Evolutionary conservation across 257 asterid genomes (phyloP).

Genomic region (Hygrophila difformis): DNA sequence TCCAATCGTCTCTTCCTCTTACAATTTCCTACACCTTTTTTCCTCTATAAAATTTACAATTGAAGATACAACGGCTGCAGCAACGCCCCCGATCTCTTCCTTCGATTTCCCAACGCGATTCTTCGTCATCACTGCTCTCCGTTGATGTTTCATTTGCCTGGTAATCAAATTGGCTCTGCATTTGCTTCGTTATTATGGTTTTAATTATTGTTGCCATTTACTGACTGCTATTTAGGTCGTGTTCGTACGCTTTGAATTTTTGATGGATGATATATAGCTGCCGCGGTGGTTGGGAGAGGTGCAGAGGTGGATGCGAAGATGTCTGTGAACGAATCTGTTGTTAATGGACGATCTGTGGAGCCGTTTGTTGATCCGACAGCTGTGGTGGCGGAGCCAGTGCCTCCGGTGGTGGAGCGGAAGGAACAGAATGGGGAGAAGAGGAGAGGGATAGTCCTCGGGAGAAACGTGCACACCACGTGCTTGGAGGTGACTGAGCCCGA

Average conservation of each 20-base stretch:
- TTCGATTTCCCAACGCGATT: no score
- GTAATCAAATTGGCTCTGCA: no score
- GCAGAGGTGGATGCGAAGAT: slow-evolving; percentile 16
- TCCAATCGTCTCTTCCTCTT: no score
- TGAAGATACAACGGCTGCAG: no score
- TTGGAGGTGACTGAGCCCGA: slow-evolving; percentile 92
- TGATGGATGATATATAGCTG: slow-evolving; percentile 9
- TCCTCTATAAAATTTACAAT: no score
- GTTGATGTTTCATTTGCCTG: no score
- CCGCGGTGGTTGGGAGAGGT: slow-evolving; percentile 42
- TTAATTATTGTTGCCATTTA: no score
- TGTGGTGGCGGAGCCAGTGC: slow-evolving; percentile 49
- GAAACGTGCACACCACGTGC: slow-evolving; percentile 74
- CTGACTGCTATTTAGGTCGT: no score
- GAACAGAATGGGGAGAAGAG: slow-evolving; percentile 15
- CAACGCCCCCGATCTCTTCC: no score
- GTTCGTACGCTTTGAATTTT: slow-evolving; percentile 6
- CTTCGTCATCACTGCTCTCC: no score
- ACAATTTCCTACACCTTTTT: no score
- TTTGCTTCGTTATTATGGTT: no score
- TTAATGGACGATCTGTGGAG: slow-evolving; percentile 26
- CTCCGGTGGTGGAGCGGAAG: slow-evolving; percentile 29
- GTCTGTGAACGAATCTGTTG: slow-evolving; percentile 28
- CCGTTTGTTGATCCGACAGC: slow-evolving; percentile 35
- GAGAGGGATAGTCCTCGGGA: slow-evolving; percentile 72